Percentiles rank a stretch among this genome's conserved stretches.
Conservation (phyloP, 1,284 basidiomycete species). For the Gymnopus androsaceus region DNA sequence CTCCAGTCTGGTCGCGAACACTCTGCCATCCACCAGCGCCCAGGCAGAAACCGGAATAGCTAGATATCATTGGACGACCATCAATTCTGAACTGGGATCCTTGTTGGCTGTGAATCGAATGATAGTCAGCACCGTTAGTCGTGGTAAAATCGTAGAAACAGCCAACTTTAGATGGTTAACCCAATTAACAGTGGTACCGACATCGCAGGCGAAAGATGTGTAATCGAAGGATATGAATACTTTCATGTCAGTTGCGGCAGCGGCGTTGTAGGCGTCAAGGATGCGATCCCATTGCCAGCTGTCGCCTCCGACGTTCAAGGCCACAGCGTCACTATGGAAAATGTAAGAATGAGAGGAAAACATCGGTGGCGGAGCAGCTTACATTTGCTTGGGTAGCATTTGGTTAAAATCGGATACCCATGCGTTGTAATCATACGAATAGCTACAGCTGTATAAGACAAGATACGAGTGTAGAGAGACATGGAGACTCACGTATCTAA, state of each 20-base stretch:
- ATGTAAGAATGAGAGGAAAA: neutral
- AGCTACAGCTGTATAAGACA: conserved; percentile 26
- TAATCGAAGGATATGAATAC: conserved; percentile 38
- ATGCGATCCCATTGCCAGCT: conserved; percentile 41
- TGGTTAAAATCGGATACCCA: conserved; percentile 41
- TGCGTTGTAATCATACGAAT: conserved; percentile 37
- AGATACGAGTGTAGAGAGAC: neutral
- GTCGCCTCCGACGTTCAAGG: conserved; percentile 43
- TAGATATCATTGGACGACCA: conserved; percentile 42
- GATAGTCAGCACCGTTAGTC: too few relatives aligned
- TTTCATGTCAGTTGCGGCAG: conserved; percentile 34
- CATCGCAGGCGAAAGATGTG: conserved; percentile 33
- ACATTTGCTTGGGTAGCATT: conserved; percentile 43
- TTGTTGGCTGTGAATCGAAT: too few relatives aligned
- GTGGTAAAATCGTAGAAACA: neutral
- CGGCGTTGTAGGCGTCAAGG: conserved; percentile 41
- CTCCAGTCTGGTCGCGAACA: conserved; percentile 40
- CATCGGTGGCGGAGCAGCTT: neutral
- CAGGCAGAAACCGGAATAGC: conserved; percentile 42
- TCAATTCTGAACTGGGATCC: conserved; percentile 44
- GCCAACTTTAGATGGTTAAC: too few relatives aligned
- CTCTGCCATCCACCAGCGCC: conserved; percentile 40
- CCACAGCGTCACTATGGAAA: conserved; percentile 40
- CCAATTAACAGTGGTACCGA: conserved; percentile 32
- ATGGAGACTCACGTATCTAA: conserved; percentile 41